Evolutionary conservation across 2,329 filamentous ascomycete genomes (phyloP).

Genomic region (Stemphylium vesicarium): DNA sequence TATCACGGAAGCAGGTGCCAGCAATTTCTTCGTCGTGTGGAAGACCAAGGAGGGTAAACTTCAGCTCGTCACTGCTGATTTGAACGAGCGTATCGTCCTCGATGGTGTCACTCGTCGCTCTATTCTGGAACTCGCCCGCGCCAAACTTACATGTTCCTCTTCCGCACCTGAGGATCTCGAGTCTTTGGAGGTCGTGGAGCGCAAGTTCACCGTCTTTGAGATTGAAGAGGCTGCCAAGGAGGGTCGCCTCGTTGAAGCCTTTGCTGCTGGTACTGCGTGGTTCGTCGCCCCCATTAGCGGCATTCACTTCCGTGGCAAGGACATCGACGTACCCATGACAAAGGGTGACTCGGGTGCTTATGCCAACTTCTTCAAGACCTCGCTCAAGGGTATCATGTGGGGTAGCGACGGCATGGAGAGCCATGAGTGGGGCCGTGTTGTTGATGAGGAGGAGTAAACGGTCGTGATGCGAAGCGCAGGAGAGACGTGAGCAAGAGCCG

Average conservation of each 20-base stretch:
- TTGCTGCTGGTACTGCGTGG: conserved; percentile 82
- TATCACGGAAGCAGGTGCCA: conserved; percentile 90
- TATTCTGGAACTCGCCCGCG: conserved; percentile 73
- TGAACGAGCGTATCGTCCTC: conserved; percentile 83
- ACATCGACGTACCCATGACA: conserved; percentile 51
- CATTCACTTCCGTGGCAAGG: conserved; percentile 55
- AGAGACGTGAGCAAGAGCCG: background rate
- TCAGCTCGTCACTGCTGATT: conserved; percentile 81
- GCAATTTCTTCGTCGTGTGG: conserved; percentile 91
- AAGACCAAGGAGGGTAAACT: conserved; percentile 66
- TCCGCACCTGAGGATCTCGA: conserved; percentile 43
- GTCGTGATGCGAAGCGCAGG: too few relatives aligned
- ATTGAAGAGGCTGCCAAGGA: conserved; percentile 74
- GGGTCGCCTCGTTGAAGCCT: conserved; percentile 81
- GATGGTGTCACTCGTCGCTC: conserved; percentile 87
- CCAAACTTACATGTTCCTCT: conserved; percentile 59
- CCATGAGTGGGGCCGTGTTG: conserved; percentile 56
- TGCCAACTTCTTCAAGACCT: conserved; percentile 52
- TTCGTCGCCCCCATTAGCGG: conserved; percentile 56
- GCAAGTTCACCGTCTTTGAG: conserved; percentile 81
- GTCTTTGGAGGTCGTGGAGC: conserved; percentile 74
- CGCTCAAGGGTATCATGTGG: conserved; percentile 59
- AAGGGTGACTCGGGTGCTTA: conserved; percentile 52
- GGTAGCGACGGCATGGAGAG: conserved; percentile 50
- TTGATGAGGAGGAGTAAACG: conserved; percentile 46